Base-by-base conservation (phyloP, 192 early-diverging fungal species). In the Mortierella claussenii region DNA sequence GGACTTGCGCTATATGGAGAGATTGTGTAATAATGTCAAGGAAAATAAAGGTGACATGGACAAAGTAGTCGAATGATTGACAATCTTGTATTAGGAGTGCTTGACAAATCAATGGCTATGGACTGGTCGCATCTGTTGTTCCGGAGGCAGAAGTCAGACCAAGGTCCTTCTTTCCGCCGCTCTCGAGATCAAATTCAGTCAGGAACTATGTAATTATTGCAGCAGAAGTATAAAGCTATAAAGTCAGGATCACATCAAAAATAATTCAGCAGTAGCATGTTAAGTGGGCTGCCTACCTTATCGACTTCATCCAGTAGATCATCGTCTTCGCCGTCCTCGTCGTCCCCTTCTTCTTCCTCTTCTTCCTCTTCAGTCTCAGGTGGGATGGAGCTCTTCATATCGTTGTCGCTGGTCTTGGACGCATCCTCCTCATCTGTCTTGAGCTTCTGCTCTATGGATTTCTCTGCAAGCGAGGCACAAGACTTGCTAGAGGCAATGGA, bases 301-400 rank as follows among this genome's bases (percentile, higher is more conserved):
- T 85, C 79, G 18, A 82, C 79, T 53, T 82, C 83, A 52, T 85
- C 81, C 55, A 85, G 52, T 23, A 73, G 51, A 55, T 81, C 71
- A n/a, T 68, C 60, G 20, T 44, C 68, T 30, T 70, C 68, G 21
- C 44, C 68, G 44, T 71, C 69, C n/a, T 70, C 66, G 9, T 65
- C 62, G 2, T 59, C 66, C 30, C 18, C 55, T n/a, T 76, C 48
- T 13, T 47, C 48, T n/a, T 71, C 59, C 2, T 62, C 69, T 30
- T 62, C 60, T 3, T 51, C 47, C 0, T 48, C 47, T 18, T 52
- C 60, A 17, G 36, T 31, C 5, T 42, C 30, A 32, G 9, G n/a
- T n/a, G n/a, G n/a, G n/a, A n/a, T 7, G 15, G 54, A 26, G 23
- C 48, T 36, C 45, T 58, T 68, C 36, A 40, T 37, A 9, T 15